phyloP scores from a whole-genome alignment of 2,329 filamentous ascomycete species.

The Colletotrichum musicola region DNA sequence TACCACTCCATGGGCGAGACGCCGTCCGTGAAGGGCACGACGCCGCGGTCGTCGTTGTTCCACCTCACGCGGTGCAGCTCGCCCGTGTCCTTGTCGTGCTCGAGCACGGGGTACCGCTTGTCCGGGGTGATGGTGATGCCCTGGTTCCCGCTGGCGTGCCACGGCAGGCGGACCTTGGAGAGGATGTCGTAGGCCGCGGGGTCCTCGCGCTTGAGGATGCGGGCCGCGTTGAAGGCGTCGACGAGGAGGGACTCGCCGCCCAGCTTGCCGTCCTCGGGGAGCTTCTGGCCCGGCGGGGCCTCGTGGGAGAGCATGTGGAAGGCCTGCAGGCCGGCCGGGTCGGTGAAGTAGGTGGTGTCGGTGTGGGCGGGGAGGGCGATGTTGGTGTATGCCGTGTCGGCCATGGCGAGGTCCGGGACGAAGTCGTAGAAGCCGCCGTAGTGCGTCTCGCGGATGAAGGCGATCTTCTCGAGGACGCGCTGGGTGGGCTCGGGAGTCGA shows the following conservation, averaged over 20 bases:
- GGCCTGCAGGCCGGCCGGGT: slow-evolving; percentile 90
- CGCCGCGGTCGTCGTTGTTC: slow-evolving; percentile 92
- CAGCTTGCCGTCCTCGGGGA: slow-evolving; percentile 41
- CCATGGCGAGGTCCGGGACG: slow-evolving; percentile 86
- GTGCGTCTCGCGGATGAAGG: slow-evolving; percentile 90
- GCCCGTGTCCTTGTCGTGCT: slow-evolving; percentile 59
- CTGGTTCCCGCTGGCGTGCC: slow-evolving; percentile 90
- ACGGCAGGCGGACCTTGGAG: slow-evolving; percentile 70
- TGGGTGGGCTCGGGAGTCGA: slow-evolving; percentile 78
- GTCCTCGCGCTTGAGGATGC: slow-evolving; percentile 66
- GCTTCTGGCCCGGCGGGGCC: slow-evolving; percentile 56
- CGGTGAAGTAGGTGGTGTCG: slow-evolving; percentile 95
- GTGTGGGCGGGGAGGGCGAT: slow-evolving; percentile 87
- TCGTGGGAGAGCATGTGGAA: slow-evolving; percentile 92
- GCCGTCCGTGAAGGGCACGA: slow-evolving; percentile 67
- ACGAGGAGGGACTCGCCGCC: slow-evolving; percentile 87
- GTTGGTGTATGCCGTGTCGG: slow-evolving; percentile 93
- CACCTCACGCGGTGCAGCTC: slow-evolving; percentile 77
- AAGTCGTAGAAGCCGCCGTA: slow-evolving; percentile 89
- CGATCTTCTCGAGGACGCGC: slow-evolving; percentile 81
- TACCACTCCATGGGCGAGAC: slow-evolving; percentile 77
- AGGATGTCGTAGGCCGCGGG: slow-evolving; percentile 70
- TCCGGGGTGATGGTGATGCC: slow-evolving; percentile 84
- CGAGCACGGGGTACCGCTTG: slow-evolving; percentile 78
- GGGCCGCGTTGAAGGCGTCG: slow-evolving; percentile 84